These are phyloP conservation scores for Chytriomyces hyalinus DNA, from an alignment of 192 early-diverging fungal species.

Conservation along the genomic window DNA sequence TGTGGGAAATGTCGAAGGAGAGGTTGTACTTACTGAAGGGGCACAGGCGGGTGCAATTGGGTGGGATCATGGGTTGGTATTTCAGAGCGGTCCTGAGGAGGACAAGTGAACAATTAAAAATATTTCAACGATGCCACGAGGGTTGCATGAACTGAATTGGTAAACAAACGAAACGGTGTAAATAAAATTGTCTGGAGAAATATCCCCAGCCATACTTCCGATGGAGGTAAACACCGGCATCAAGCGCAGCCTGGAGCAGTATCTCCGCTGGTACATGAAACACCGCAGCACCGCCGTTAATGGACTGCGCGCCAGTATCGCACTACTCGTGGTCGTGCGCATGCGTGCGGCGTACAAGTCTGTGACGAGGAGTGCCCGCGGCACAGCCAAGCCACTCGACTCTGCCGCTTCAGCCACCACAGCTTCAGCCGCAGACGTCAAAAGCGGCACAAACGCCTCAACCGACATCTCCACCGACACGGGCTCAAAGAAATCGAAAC, in stretches of 20 bases:
- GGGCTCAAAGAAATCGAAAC: slow-evolving; percentile 15
- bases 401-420: neutral
- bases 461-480: slow-evolving; percentile 30
- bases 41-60: neutral
- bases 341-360: neutral
- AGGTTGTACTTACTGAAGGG: neutral
- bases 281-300: slow-evolving; percentile 8
- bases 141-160: no score
- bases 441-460: slow-evolving; percentile 31
- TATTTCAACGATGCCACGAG: no score
- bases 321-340: neutral
- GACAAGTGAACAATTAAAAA: no score
- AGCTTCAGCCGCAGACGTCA: neutral
- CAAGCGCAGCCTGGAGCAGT: neutral
- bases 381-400: neutral
- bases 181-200: no score
- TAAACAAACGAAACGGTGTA: no score
- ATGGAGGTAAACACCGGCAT: neutral
- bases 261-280: slow-evolving; percentile 8
- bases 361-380: neutral
- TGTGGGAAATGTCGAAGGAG: neutral
- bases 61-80: neutral
- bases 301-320: slow-evolving; percentile 1
- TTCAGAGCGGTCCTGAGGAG: neutral
- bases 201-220: no score